phyloP scores from a whole-genome alignment of 2,329 filamentous ascomycete genomes.

The Aspergillus costaricaensis region DNA sequence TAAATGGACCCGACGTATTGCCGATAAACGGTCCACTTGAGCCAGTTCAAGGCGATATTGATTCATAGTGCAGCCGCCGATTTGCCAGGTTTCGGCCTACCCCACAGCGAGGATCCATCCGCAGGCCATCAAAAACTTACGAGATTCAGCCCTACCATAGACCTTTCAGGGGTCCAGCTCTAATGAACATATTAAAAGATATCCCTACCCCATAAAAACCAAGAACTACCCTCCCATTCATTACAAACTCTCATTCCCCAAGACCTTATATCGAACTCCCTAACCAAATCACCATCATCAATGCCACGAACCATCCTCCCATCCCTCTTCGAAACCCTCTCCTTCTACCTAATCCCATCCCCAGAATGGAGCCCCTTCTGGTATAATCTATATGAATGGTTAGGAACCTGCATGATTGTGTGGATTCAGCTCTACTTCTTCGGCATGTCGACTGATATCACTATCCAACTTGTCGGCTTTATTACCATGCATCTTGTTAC shows the following conservation, averaged over 20 bases:
- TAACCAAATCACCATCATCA: too few species aligned
- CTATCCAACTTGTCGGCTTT: not conserved
- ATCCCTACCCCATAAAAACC: too few species aligned
- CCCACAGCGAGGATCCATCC: not conserved
- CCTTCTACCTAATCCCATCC: not conserved
- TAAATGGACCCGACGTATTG: not conserved
- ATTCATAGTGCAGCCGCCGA: not conserved
- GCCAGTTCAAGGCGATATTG: not conserved
- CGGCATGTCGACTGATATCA: not conserved
- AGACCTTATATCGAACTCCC: too few species aligned
- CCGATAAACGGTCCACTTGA: too few species aligned
- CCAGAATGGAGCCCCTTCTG: not conserved
- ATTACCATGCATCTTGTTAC: not conserved
- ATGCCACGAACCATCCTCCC: not conserved
- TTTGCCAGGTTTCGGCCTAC: not conserved
- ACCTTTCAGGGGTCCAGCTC: not conserved
- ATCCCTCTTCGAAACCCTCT: not conserved
- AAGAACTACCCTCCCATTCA: too few species aligned
- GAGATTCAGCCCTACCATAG: not conserved
- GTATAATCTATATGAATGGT: not conserved
- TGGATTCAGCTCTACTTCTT: not conserved
- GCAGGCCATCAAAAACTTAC: too few species aligned
- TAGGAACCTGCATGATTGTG: not conserved
- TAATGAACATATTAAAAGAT: too few species aligned
- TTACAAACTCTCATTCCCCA: too few species aligned